Base-by-base conservation (phyloP, 2,329 filamentous ascomycete genomes). In the Coccinonectria pachysandricola region DNA sequence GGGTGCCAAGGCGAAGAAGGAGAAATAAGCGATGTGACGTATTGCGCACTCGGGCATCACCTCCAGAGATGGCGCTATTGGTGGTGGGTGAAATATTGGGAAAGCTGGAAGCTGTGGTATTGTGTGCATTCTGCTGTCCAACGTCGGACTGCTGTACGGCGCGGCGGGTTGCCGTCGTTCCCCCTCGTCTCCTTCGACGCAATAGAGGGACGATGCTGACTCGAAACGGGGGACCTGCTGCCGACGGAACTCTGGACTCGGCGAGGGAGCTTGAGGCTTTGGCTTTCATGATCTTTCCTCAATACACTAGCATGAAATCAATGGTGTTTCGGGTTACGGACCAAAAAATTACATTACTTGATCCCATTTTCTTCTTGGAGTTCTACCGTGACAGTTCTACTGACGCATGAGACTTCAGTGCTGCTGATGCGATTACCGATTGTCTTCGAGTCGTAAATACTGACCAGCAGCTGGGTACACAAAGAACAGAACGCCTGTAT, bases 1-100 rank as follows among this genome's bases (percentile, higher is more conserved):
- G 84, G 86, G 86, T 64, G 79, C 79, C 60, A 77, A 79, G 71
- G 75, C 81, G 66, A 91, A 92, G 78, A 93, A 95, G 81, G 84
- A 84, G 68, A 78, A 82, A 75, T 85, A 84, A 70, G 60, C 48
- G 47, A 57, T 52, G 49, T 42, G 45, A 41, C 40, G 41, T 40
- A 34, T 38, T 40, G 45, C 44, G 48, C 45, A 40, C 46, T 42
- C 35, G 38, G 39, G n/a, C n/a, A n/a, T n/a, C n/a, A n/a, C n/a
- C n/a, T n/a, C n/a, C n/a, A n/a, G n/a, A n/a, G n/a, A n/a, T n/a
- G n/a, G n/a, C n/a, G n/a, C n/a, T n/a, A n/a, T n/a, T n/a, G n/a
- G n/a, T n/a, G n/a, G n/a, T n/a, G n/a, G n/a, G n/a, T n/a, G n/a
- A n/a, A n/a, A n/a, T n/a, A n/a, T n/a, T n/a, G n/a, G n/a, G n/a